Percentiles rank a stretch among this genome's conserved stretches.
phyloP scores from a whole-genome alignment of 495 filamentous ascomycete genomes.

The Aspergillus ostianus region DNA sequence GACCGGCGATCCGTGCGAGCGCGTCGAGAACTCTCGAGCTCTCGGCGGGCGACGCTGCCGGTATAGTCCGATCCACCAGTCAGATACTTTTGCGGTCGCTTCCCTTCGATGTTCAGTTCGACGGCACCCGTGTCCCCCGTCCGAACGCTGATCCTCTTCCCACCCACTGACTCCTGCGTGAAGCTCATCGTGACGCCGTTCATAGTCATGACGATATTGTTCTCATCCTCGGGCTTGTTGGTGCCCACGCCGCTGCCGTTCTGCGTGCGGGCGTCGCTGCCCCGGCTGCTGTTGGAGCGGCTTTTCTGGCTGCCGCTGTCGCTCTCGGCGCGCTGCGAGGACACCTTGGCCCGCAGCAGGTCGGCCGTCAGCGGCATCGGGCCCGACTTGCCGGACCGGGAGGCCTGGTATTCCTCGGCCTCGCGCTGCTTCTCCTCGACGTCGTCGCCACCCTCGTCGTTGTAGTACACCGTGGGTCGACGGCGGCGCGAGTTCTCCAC shows the following conservation, averaged over 20 bases:
- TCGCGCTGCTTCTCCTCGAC: constrained; percentile 34
- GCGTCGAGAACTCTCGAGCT: constrained; percentile 31
- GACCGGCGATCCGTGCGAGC: constrained; percentile 36
- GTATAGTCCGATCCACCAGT: constrained; percentile 36
- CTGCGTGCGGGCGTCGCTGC: constrained; percentile 35
- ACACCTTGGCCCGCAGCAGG: constrained; percentile 31
- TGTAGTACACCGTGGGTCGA: constrained; percentile 32
- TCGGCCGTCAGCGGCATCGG: constrained; percentile 37
- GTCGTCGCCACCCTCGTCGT: constrained; percentile 25
- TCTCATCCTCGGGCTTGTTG: constrained; percentile 36
- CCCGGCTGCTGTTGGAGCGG: constrained; percentile 45
- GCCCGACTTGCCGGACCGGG: constrained; percentile 25
- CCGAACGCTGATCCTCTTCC: constrained; percentile 44
- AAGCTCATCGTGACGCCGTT: constrained; percentile 46
- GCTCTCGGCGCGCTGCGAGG: constrained; percentile 31
- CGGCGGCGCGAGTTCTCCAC: constrained; percentile 38
- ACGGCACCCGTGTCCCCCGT: constrained; percentile 38
- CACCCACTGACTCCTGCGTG: constrained; percentile 34
- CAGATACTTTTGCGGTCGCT: constrained; percentile 39
- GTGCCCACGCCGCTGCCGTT: constrained; percentile 30
- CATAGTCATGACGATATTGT: constrained; percentile 43
- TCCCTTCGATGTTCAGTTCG: constrained; percentile 40
- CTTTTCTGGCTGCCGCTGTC: constrained; percentile 48
- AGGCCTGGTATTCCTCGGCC: constrained; percentile 43
- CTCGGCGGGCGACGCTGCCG: constrained; percentile 27